phyloP scores from a whole-genome alignment of 352 stramenopile genomes.

The Globisporangium spiculum region DNA sequence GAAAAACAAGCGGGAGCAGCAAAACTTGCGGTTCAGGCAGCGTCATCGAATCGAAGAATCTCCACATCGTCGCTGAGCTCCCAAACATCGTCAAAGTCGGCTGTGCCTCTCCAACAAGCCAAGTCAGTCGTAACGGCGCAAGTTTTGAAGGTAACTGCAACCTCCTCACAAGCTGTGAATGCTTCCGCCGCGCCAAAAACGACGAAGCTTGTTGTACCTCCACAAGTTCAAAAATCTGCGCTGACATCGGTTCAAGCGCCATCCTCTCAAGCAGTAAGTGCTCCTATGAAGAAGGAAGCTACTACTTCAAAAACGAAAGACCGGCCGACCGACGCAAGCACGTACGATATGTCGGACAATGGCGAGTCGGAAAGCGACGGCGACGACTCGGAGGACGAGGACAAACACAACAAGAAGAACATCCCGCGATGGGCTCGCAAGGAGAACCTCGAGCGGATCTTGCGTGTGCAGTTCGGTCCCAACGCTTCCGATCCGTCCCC shows the following conservation, averaged over 20 bases:
- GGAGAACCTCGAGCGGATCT: conserved; percentile 65
- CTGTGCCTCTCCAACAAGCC: conserved; percentile 2
- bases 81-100: background rate
- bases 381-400: conserved; percentile 39
- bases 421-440: conserved; percentile 78
- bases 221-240: background rate
- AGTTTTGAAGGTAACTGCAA: background rate
- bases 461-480: conserved; percentile 70
- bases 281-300: conserved; percentile 1
- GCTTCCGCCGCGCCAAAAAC: background rate
- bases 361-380: conserved; percentile 50
- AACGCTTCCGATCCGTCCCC: conserved; percentile 76
- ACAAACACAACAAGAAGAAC: conserved; percentile 58
- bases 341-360: conserved; percentile 83
- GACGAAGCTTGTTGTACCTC: background rate
- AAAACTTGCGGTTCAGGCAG: conserved; percentile 21
- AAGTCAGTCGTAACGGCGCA: background rate
- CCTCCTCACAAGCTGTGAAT: background rate
- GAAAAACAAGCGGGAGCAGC: conserved; percentile 31
- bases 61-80: conserved; percentile 3
- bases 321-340: conserved; percentile 26
- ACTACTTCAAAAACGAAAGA: conserved; percentile 13
- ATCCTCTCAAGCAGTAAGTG: background rate
- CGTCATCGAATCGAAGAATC: background rate
- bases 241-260: background rate